Base-by-base conservation (phyloP, 495 filamentous ascomycete genomes). In the Cryomyces antarcticus region DNA sequence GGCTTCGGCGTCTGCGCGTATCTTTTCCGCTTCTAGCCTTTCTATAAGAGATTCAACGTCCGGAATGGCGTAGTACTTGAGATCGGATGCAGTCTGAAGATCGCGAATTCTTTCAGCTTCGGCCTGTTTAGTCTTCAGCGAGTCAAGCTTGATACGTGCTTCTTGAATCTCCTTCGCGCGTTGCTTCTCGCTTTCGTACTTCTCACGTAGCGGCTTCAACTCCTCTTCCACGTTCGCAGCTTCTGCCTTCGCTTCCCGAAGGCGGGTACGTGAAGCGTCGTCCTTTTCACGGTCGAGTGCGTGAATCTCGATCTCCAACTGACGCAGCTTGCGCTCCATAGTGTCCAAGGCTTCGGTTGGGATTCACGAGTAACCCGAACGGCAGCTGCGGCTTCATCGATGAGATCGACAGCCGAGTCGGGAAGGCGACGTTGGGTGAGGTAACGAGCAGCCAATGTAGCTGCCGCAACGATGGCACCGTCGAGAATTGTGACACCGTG, bases 401-500 rank as follows among this genome's bases (percentile, higher is more conserved):
- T 79, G 13, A 97, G 66, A 57, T 97, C 89, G 36, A 97, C 87
- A 6, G 89, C 92, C 2, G 89, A 95, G 57, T 97, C 89, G 5
- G 89, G 89, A 34, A 97, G 74, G 54, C 89, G 76, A 42, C 89
- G 74, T 30, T 75, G 75, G 2, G 89, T 96, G 30, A 97, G 71
- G 48, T 96, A 97, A 12, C 89, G 78, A 30, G 85, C 77, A 28
- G 89, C 89, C 11, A 96, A 74, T 13, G 71, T 88, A 9, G 89
- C 86, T 7, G 92, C 81, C 34, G 85, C 66, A 5, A 97, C 87
- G 46, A 97, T 86, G 50, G 89, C 88, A 51, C 75, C 79, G 51
- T 97, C 89, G 7, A 84, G 69, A 52, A 97, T 95, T 53, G 72
- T 94, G 55, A 97, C 92, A 72, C 86, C 85, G 59, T 97, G 89